Evolutionary conservation across 192 early-diverging fungal species (phyloP).

Genomic region (Podila clonocystis): DNA sequence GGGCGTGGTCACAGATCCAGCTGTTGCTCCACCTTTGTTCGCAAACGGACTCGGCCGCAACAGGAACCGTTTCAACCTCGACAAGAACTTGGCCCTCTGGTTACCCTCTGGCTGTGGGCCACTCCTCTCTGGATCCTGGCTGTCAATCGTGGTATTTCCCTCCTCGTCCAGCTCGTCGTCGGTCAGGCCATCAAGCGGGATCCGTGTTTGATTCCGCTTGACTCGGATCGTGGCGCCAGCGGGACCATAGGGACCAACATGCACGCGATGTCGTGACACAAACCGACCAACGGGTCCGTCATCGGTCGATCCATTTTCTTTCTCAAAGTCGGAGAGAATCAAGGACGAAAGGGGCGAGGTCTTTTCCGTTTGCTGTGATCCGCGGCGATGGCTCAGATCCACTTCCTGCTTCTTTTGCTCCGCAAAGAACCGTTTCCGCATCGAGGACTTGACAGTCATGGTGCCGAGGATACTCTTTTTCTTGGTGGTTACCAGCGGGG

Average conservation of each 20-base stretch:
- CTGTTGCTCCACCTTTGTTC: neutral
- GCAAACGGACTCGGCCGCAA: conserved; percentile 29
- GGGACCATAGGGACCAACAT: conserved; percentile 14
- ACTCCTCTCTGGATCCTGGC: neutral
- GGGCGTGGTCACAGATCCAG: neutral
- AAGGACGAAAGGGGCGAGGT: conserved; percentile 7
- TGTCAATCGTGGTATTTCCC: neutral
- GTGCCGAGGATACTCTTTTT: conserved; percentile 34
- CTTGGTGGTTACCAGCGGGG: conserved; percentile 10
- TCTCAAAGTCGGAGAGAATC: neutral
- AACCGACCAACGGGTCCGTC: neutral
- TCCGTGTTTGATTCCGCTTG: conserved; percentile 5
- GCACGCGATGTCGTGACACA: neutral
- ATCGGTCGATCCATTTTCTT: neutral
- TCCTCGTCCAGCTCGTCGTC: conserved; percentile 18
- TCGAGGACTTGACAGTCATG: conserved; percentile 41
- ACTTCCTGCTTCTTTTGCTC: conserved; percentile 38
- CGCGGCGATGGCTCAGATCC: neutral
- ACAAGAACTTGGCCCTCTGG: conserved; percentile 31
- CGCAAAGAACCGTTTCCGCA: conserved; percentile 44
- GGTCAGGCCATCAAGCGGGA: conserved; percentile 15
- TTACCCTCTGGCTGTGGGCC: neutral
- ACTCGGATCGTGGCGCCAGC: conserved; percentile 14
- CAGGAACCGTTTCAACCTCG: conserved; percentile 31
- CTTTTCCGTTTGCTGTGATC: neutral